phyloP scores from a whole-genome alignment of 768 basidiomycete species.

The Clitopilus hobsonii region DNA sequence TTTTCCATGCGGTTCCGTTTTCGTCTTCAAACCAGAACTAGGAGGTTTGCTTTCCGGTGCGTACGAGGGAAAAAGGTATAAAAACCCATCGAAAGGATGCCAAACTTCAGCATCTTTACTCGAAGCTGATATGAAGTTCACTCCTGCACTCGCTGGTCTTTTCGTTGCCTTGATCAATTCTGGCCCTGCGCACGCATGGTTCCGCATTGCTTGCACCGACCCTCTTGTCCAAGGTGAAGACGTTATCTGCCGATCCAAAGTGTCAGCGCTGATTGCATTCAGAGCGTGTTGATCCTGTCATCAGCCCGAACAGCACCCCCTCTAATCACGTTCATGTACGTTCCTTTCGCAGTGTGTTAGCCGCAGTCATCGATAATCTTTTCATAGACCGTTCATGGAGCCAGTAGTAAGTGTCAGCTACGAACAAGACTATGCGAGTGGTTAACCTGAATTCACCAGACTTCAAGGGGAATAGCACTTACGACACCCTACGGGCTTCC shows the following conservation, averaged over 20 bases:
- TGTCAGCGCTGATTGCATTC: neutral
- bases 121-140: conserved; percentile 8
- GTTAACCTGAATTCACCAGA: conserved; percentile 16
- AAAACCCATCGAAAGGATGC: neutral
- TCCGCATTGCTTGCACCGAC: conserved; percentile 33
- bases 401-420: conserved; percentile 22
- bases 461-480: conserved; percentile 29
- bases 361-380: too few species aligned
- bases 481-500: conserved; percentile 28
- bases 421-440: neutral
- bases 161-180: conserved; percentile 12
- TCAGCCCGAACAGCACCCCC: conserved; percentile 26
- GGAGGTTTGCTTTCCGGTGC: too few species aligned
- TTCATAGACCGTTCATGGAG: conserved; percentile 38
- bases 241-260: neutral
- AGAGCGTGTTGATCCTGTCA: conserved; percentile 36
- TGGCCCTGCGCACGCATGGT: conserved; percentile 27
- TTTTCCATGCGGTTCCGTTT: too few species aligned
- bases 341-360: too few species aligned
- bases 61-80: neutral
- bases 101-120: neutral
- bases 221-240: conserved; percentile 37
- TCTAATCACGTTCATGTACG: conserved; percentile 38
- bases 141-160: conserved; percentile 8
- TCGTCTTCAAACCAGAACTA: too few species aligned